phyloP scores from a whole-genome alignment of 2,329 filamentous ascomycete genomes.

The Clarireedia monteithiana region DNA sequence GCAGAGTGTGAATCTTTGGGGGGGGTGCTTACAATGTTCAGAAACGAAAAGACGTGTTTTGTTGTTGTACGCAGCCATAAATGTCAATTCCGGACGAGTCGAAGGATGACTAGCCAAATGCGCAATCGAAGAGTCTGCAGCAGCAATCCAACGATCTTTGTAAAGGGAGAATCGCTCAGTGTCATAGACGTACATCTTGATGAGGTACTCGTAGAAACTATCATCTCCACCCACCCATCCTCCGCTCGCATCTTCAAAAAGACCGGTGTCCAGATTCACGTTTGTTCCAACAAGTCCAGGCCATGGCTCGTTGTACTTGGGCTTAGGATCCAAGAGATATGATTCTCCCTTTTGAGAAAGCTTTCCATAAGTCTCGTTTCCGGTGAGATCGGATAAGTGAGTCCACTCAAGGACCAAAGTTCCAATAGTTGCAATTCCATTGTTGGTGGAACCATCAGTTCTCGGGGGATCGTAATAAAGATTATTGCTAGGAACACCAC shows the following conservation, averaged over 20 bases:
- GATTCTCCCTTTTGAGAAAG: slow-evolving; percentile 61
- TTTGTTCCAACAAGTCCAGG: slow-evolving; percentile 67
- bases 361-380: slow-evolving; percentile 55
- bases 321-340: slow-evolving; percentile 61
- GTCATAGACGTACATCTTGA: slow-evolving; percentile 87
- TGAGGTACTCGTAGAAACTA: slow-evolving; percentile 82
- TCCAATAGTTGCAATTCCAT: slow-evolving; percentile 69
- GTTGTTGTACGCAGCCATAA: slow-evolving; percentile 51
- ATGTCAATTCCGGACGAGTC: slow-evolving; percentile 62
- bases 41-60: slow-evolving; percentile 37
- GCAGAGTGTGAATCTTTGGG: neutral
- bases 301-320: slow-evolving; percentile 58
- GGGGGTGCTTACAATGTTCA: slow-evolving; percentile 31
- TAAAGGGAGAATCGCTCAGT: slow-evolving; percentile 53
- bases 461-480: slow-evolving; percentile 50
- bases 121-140: slow-evolving; percentile 67
- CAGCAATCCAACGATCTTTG: slow-evolving; percentile 66
- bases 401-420: slow-evolving; percentile 82
- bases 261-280: slow-evolving; percentile 56
- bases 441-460: slow-evolving; percentile 45
- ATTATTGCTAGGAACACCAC: slow-evolving; percentile 65
- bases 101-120: slow-evolving; percentile 63
- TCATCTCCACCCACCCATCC: slow-evolving; percentile 74
- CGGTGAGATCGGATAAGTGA: slow-evolving; percentile 66
- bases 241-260: slow-evolving; percentile 58